Evolutionary conservation across 2,329 filamentous ascomycete genomes (phyloP).

Genomic region (Gremmenia infestans): DNA sequence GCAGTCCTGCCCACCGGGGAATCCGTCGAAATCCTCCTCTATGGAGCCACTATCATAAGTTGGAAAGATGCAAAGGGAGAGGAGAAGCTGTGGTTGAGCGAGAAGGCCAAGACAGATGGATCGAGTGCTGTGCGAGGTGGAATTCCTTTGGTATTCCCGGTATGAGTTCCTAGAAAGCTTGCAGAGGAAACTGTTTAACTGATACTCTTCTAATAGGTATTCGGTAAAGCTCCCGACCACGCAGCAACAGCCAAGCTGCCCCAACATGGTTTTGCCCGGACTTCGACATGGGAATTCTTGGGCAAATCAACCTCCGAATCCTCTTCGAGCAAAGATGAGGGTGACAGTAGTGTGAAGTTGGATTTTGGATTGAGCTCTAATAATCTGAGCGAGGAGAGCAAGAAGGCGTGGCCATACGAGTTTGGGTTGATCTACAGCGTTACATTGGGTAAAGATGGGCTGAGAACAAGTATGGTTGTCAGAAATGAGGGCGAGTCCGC

Average conservation of each 20-base stretch:
- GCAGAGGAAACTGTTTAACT: not conserved
- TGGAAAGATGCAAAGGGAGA: conserved; percentile 79
- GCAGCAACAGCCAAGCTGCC: conserved; percentile 74
- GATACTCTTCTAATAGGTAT: conserved; percentile 54
- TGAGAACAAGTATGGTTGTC: conserved; percentile 80
- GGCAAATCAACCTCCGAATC: conserved; percentile 76
- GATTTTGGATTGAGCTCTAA: conserved; percentile 85
- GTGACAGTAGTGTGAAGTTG: conserved; percentile 75
- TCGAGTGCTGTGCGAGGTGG: conserved; percentile 86
- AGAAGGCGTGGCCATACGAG: conserved; percentile 74
- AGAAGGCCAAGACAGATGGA: conserved; percentile 76
- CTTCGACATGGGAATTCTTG: conserved; percentile 86
- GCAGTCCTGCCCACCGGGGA: conserved; percentile 82
- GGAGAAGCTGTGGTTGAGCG: conserved; percentile 84
- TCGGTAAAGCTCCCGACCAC: conserved; percentile 74
- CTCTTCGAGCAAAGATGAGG: conserved; percentile 35
- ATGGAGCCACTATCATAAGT: conserved; percentile 85
- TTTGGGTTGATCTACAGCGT: conserved; percentile 94
- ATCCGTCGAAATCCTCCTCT: conserved; percentile 78
- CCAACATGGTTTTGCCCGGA: conserved; percentile 93
- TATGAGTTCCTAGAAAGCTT: conserved; percentile 38
- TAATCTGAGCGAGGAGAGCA: conserved; percentile 63
- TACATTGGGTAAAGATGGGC: conserved; percentile 66
- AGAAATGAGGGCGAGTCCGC: conserved; percentile 76
- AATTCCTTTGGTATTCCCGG: conserved; percentile 88